Evolutionary conservation across 345 rosid genomes (phyloP).

Genomic region (Murraya paniculata): DNA sequence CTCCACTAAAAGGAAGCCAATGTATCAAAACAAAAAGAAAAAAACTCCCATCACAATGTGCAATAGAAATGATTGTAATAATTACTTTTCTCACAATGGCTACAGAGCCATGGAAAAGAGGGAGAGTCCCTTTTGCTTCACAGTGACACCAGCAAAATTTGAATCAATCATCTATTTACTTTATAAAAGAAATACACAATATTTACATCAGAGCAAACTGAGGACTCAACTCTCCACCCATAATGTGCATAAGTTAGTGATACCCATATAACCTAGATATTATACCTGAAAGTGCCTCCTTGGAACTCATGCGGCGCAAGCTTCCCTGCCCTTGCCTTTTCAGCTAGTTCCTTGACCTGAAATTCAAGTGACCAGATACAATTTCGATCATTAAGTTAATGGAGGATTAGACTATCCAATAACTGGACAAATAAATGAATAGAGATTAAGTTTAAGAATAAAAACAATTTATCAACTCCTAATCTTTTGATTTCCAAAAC

Average conservation of each 20-base stretch:
- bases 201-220: neutral
- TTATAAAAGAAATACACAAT: neutral
- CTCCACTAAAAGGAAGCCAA: neutral
- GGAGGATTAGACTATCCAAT: neutral
- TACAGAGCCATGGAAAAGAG: neutral
- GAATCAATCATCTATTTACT: neutral
- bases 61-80: neutral
- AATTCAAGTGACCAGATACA: slow-evolving; percentile 7
- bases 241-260: neutral
- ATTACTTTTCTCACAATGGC: neutral
- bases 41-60: neutral
- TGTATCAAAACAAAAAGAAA: neutral
- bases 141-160: too few species aligned
- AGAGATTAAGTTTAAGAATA: neutral
- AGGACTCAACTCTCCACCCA: neutral
- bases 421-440: neutral
- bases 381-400: too few species aligned
- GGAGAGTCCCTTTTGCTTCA: too few species aligned
- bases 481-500: neutral
- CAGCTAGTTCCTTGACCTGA: slow-evolving; percentile 92
- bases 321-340: slow-evolving; percentile 90
- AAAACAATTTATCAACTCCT: slow-evolving; percentile 3
- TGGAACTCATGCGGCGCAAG: slow-evolving; percentile 87
- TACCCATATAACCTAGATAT: neutral
- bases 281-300: slow-evolving; percentile 96